A percentile compares a stretch with the other conserved stretches of the same genome.
Evolutionary conservation across 805 yeast species (phyloP).

Genomic region (Ogataea angusta): DNA sequence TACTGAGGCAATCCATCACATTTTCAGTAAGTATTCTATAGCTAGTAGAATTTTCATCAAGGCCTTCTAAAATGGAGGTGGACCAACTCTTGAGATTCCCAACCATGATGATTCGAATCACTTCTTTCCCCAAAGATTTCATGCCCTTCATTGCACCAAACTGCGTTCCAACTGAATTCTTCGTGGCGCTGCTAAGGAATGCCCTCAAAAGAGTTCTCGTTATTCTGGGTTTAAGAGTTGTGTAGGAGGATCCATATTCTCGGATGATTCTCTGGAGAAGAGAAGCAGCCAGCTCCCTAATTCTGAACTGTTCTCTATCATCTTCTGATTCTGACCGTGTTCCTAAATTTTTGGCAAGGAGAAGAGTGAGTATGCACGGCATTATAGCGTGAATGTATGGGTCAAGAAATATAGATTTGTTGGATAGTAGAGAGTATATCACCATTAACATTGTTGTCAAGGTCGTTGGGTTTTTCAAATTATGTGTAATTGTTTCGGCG

Average conservation of each 20-base stretch:
- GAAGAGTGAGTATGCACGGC: constrained; percentile 91
- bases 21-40: constrained; percentile 39
- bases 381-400: constrained; percentile 95
- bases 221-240: constrained; percentile 87
- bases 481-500: constrained; percentile 91
- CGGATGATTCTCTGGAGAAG: constrained; percentile 74
- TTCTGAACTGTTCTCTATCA: constrained; percentile 44
- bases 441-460: constrained; percentile 86
- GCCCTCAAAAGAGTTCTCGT: constrained; percentile 91
- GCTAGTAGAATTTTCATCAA: constrained; percentile 19
- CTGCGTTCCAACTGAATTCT: constrained; percentile 82
- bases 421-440: constrained; percentile 76
- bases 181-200: constrained; percentile 64
- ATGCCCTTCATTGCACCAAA: constrained; percentile 90
- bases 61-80: constrained; percentile 45
- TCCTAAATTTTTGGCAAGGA: constrained; percentile 89
- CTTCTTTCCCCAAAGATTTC: constrained; percentile 81
- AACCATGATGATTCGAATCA: constrained; percentile 73
- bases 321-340: constrained; percentile 21
- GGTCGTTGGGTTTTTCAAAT: constrained; percentile 65
- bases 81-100: constrained; percentile 87
- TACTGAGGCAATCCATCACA: constrained; percentile 52
- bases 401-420: constrained; percentile 82
- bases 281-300: constrained; percentile 86
- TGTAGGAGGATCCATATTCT: constrained; percentile 79